These are phyloP conservation scores for Akanthomyces dipterigenus DNA, from an alignment of 2,329 filamentous ascomycete genomes.

Conservation along the genomic window DNA sequence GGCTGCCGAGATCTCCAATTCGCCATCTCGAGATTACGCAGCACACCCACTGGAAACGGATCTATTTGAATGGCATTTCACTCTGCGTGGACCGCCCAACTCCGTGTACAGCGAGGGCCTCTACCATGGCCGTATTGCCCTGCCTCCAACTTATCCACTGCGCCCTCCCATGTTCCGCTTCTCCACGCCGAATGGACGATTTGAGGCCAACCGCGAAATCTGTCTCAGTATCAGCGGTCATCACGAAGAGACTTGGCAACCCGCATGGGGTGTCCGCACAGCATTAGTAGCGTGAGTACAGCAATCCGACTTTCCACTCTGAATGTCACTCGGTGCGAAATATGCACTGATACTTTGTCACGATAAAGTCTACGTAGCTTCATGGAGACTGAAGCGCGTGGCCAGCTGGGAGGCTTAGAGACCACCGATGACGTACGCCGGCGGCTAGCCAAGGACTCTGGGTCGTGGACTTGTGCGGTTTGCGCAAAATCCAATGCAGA, in stretches of 20 bases:
- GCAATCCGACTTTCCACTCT: not conserved
- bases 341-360: not conserved
- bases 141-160: slow-evolving; percentile 84
- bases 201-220: slow-evolving; percentile 95
- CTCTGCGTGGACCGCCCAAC: slow-evolving; percentile 77
- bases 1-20: slow-evolving; percentile 74
- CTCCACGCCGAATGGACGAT: slow-evolving; percentile 81
- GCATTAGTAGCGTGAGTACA: slow-evolving; percentile 57
- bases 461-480: slow-evolving; percentile 57
- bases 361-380: slow-evolving; percentile 61
- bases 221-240: slow-evolving; percentile 90
- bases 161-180: slow-evolving; percentile 95
- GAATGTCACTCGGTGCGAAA: not conserved
- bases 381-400: slow-evolving; percentile 84
- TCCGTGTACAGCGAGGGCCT: slow-evolving; percentile 75
- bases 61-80: slow-evolving; percentile 99
- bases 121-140: slow-evolving; percentile 91
- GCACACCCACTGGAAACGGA: slow-evolving; percentile 81
- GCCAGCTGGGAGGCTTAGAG: slow-evolving; percentile 87
- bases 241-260: slow-evolving; percentile 98
- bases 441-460: slow-evolving; percentile 61
- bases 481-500: slow-evolving; percentile 69
- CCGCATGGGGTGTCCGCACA: slow-evolving; percentile 92
- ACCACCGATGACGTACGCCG: slow-evolving; percentile 60
- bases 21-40: slow-evolving; percentile 78